These are phyloP conservation scores for Trichoderma koningiopsis DNA, from an alignment of 2,329 filamentous ascomycete species.

Conservation along the genomic window DNA sequence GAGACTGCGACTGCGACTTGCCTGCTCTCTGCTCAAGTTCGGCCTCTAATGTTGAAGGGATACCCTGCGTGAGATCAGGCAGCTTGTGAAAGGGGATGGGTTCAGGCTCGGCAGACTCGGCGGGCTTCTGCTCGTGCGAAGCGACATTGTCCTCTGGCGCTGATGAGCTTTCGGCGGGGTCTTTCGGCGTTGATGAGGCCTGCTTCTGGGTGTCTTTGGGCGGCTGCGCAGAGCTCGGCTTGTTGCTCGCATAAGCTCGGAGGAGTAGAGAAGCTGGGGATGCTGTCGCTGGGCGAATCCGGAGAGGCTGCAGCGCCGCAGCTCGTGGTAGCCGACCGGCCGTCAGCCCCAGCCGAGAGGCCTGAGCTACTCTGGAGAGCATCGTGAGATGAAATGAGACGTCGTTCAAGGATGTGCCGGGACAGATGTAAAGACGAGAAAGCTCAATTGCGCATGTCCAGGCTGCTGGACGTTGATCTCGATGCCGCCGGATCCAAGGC, in stretches of 20 bases:
- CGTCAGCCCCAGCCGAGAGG: constrained; percentile 39
- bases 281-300: constrained; percentile 31
- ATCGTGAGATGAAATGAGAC: constrained; percentile 40
- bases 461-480: constrained; percentile 1
- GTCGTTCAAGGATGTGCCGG: not conserved
- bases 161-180: constrained; percentile 16
- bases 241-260: constrained; percentile 36
- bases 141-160: constrained; percentile 28
- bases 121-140: constrained; percentile 31
- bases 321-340: constrained; percentile 36
- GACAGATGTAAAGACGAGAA: not conserved
- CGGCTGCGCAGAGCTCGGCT: constrained; percentile 30
- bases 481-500: constrained; percentile 4
- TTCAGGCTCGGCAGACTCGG: constrained; percentile 41
- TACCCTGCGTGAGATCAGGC: constrained; percentile 90
- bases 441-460: constrained; percentile 23
- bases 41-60: constrained; percentile 84
- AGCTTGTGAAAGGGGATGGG: constrained; percentile 66
- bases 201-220: constrained; percentile 4
- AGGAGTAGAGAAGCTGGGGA: constrained; percentile 34
- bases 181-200: constrained; percentile 16
- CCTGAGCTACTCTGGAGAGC: constrained; percentile 41
- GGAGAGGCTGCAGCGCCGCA: constrained; percentile 32
- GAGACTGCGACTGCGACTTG: constrained; percentile 35
- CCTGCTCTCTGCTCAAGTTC: constrained; percentile 60